These are phyloP conservation scores for Ambrosia hybrid DNA, from an alignment of 140 eudicot species.

Conservation along the genomic window DNA sequence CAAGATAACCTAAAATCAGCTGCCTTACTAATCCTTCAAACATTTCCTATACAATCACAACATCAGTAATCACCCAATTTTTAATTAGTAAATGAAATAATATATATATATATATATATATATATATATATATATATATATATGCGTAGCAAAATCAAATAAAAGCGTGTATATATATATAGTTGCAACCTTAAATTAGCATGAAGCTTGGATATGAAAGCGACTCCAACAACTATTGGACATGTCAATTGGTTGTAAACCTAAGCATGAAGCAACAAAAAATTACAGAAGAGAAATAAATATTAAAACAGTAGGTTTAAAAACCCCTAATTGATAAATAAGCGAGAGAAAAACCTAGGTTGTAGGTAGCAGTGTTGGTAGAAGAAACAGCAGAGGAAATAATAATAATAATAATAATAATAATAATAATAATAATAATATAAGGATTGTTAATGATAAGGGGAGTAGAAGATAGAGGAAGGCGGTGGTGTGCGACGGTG, in stretches of 20 bases:
- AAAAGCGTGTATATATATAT: neutral
- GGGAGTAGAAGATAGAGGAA: neutral
- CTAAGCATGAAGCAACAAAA: slow-evolving; percentile 5
- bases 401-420: neutral
- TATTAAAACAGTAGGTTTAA: neutral
- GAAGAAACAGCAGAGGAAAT: neutral
- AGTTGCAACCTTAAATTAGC: slow-evolving; percentile 21
- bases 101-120: too few relatives aligned
- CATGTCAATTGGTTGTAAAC: neutral
- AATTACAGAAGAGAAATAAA: neutral
- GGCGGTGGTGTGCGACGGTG: slow-evolving; percentile 15
- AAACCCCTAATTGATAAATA: slow-evolving; percentile 18
- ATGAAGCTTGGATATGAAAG: neutral
- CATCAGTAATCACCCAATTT: neutral
- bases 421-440: too few relatives aligned
- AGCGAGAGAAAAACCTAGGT: slow-evolving; percentile 12
- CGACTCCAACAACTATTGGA: slow-evolving; percentile 15
- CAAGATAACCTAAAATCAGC: slow-evolving; percentile 83
- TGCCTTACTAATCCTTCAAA: slow-evolving; percentile 93
- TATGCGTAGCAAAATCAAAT: neutral
- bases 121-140: too few relatives aligned
- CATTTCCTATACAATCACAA: slow-evolving; percentile 51
- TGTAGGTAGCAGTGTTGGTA: slow-evolving; percentile 5
- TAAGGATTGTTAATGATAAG: neutral
- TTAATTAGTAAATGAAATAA: neutral